Evolutionary conservation across 257 asterid species (phyloP), one percentile per base, ranked within the genome.

Genomic region (Schizonepeta tenuifolia): DNA sequence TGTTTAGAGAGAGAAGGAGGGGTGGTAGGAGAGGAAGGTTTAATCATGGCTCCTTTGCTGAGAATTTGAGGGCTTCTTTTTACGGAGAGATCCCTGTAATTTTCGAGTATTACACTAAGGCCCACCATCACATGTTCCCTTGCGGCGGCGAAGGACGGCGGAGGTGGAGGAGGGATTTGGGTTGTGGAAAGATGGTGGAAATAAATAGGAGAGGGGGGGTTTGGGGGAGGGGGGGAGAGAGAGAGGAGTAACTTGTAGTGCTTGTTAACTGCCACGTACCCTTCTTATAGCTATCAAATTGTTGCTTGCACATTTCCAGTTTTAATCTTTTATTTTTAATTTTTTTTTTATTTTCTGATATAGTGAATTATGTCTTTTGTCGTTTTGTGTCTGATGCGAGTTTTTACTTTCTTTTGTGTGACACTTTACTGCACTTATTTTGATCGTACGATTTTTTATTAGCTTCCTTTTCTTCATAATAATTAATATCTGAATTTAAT

Each of bases 31-130:
- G 82, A 72, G 66, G 82, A 67, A 26, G 84, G 77, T 73, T 83
- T 86, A 46, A 84, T 82, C 85, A 83, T 80, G 78, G 81, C 86
- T 28, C 88, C 85, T 86, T 91, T 93, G 88, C 80, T 85, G 14
- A 93, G 77, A 56, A 91, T 86, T 53, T 88, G 88, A 33, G 85
- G 83, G 50, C 76, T 69, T 62, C 72, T 69, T 7, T 73, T 69
- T 7, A 73, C 76, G 7, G 61, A 60, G 6, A 67, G 76, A 38
- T 81, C 87, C 66, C 53, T 73, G 67, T 44, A 67, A 26, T 76
- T 84, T 74, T 90, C 98, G 9, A 93, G 83, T 63, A 93, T 86
- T 61, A 93, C 89, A 74, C 97, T 93, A 21, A 93, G 90, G 9
- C 98, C 98, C 79, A 90, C 97, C 97, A 90, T 87, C 82, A 83